Percentiles rank a stretch among this genome's conserved stretches.
phyloP scores from a whole-genome alignment of 257 asterid genomes.

The Knoxia roxburghii region DNA sequence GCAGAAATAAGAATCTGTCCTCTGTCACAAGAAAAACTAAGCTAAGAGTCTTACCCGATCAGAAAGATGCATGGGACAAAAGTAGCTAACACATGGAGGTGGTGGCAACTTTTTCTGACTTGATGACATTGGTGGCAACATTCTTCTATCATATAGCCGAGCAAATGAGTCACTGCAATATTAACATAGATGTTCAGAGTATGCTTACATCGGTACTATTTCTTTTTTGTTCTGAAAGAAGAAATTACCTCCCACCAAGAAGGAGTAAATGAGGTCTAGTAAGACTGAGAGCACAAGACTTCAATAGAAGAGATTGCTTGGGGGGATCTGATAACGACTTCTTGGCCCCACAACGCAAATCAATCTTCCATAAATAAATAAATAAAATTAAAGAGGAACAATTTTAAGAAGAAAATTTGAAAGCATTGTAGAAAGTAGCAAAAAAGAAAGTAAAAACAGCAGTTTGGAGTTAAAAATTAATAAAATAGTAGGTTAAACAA shows the following conservation, averaged over 20 bases:
- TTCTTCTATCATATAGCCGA: slow-evolving; percentile 92
- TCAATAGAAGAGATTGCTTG: slow-evolving; percentile 64
- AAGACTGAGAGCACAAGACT: slow-evolving; percentile 86
- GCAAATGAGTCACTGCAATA: slow-evolving; percentile 93
- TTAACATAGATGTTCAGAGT: slow-evolving; percentile 11
- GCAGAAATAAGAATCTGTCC: not conserved
- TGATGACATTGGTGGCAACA: slow-evolving; percentile 94
- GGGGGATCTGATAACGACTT: slow-evolving; percentile 84
- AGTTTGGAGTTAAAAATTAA: not conserved
- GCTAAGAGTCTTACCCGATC: slow-evolving; percentile 57
- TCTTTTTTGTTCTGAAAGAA: too few relatives aligned
- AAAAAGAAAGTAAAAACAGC: not conserved
- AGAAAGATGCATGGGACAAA: slow-evolving; percentile 96
- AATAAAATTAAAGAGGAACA: too few relatives aligned
- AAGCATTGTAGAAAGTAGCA: not conserved
- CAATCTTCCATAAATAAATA: slow-evolving; percentile 54
- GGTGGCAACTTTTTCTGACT: slow-evolving; percentile 74
- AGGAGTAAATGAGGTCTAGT: slow-evolving; percentile 95
- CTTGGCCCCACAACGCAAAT: slow-evolving; percentile 86
- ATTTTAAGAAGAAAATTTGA: not conserved
- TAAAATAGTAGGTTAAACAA: not conserved
- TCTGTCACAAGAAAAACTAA: not conserved
- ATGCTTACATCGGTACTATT: slow-evolving; percentile 10
- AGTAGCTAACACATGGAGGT: slow-evolving; percentile 87
- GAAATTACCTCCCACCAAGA: slow-evolving; percentile 88